Conservation (phyloP, 169 alveolate species). For the Cryptosporidium tyzzeri region DNA sequence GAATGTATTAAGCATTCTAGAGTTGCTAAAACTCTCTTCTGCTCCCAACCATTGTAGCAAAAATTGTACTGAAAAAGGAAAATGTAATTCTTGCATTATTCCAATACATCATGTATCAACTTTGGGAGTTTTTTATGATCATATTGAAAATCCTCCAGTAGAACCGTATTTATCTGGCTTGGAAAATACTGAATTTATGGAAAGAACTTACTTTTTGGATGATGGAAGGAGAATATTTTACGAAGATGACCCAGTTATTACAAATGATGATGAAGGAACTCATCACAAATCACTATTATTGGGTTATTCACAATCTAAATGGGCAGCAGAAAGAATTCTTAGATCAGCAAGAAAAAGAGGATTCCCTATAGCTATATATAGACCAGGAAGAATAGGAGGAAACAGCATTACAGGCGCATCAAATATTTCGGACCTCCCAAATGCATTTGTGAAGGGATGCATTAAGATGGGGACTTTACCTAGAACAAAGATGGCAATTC, state of each 20-base stretch:
- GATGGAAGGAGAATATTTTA: constrained; percentile 73
- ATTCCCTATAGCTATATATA: constrained; percentile 44
- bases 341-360: constrained; percentile 56
- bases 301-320: constrained; percentile 73
- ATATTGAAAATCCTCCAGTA: constrained; percentile 63
- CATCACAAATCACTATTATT: constrained; percentile 46
- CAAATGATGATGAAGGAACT: constrained; percentile 37
- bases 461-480: constrained; percentile 64
- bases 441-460: constrained; percentile 73
- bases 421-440: constrained; percentile 63
- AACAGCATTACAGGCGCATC: constrained; percentile 67
- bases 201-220: constrained; percentile 48
- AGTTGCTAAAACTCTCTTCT: constrained; percentile 35
- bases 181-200: constrained; percentile 26
- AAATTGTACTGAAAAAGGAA: constrained; percentile 24
- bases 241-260: constrained; percentile 69
- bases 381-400: constrained; percentile 76
- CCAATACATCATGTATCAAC: constrained; percentile 72
- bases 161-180: constrained; percentile 41
- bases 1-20: constrained; percentile 37
- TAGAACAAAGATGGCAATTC: constrained; percentile 60
- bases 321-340: constrained; percentile 73
- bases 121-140: constrained; percentile 73
- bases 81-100: constrained; percentile 50
- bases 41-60: constrained; percentile 15